A percentile compares a stretch with the other conserved stretches of the same genome.
phyloP scores from a whole-genome alignment of 257 asterid genomes.

The Plantago ovata region DNA sequence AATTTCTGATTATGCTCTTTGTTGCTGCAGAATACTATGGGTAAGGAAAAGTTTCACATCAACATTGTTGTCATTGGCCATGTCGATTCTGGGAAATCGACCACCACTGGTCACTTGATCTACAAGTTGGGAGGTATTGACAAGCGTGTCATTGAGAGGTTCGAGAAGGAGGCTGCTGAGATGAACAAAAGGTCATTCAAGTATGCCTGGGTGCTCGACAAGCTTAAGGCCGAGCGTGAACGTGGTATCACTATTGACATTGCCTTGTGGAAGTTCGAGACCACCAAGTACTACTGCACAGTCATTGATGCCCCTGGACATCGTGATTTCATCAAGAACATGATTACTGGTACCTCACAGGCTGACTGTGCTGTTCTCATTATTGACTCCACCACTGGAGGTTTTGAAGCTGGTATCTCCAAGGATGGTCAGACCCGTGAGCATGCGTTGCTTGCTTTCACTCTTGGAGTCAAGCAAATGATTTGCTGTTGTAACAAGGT shows the following conservation, averaged over 20 bases:
- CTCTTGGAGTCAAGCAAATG: conserved; percentile 54
- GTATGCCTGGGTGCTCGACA: conserved; percentile 66
- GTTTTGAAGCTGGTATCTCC: conserved; percentile 64
- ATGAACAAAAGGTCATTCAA: conserved; percentile 28
- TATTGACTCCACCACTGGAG: conserved; percentile 63
- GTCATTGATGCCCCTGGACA: conserved; percentile 8
- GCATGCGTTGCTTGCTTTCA: conserved; percentile 57
- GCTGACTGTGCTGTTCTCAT: conserved; percentile 48
- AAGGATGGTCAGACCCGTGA: conserved; percentile 69
- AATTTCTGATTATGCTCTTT: not conserved
- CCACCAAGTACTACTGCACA: conserved; percentile 54
- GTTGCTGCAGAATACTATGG: conserved; percentile 23
- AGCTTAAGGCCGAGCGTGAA: conserved; percentile 70
- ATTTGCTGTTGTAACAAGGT: conserved; percentile 14
- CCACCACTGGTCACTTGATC: conserved; percentile 55
- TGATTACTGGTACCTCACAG: conserved; percentile 11
- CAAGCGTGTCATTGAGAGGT: conserved; percentile 57
- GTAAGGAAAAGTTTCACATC: conserved; percentile 47
- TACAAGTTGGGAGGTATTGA: conserved; percentile 61
- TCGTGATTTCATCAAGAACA: conserved; percentile 13
- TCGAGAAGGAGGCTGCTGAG: conserved; percentile 45
- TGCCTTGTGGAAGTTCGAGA: conserved; percentile 68
- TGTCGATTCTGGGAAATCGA: conserved; percentile 52
- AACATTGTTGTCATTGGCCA: conserved; percentile 57
- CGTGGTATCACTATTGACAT: conserved; percentile 68